Evolutionary conservation across 306 rosid genomes (phyloP), one percentile per base, ranked within the genome.

Genomic region (Gastrolobium villosum): DNA sequence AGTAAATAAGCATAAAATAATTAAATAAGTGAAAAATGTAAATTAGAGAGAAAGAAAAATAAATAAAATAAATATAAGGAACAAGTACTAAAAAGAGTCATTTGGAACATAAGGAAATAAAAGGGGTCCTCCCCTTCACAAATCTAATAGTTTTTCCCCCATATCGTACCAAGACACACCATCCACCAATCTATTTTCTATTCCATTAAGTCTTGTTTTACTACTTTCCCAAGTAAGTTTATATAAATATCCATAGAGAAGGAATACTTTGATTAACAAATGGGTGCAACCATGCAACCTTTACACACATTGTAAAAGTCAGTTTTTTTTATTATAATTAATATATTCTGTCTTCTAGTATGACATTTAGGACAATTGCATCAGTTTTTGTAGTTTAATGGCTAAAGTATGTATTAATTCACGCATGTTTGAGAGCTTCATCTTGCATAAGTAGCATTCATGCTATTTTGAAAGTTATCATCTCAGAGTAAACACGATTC

Each of bases 211-310:
- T 20, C 26, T 20, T 20, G 26, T 20, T 20, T 20, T 20, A 20
- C 1, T 20, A 20, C 26, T 20, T 20, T 1, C 26, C 26, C 26
- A 20, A 20, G 26, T 20, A 20, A 20, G 26, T 20, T 20, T 43
- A 41, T 55, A 35, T 14, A 32, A 54, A 53, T 6, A 28, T 28
- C 13, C 32, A 3, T 40, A 34, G 40, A 49, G 41, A 62, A 49
- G 30, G 7, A 61, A 35, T 6, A 43, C 8, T 5, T 35, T 30
- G 44, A 72, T 80, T 35, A 55, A n/a, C 49, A 20, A 43, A 56
- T 6, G 50, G 61, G 79, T 10, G n/a, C 41, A 53, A 26, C 41
- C 79, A 75, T 31, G 11, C 28, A 49, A 63, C 36, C 68, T 72
- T 6, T 7, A 28, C 14, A 71, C 41, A 9, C 39, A 5, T 34